These are phyloP conservation scores for Anacardium occidentale DNA, from an alignment of 345 rosid species.

Conservation along the genomic window DNA sequence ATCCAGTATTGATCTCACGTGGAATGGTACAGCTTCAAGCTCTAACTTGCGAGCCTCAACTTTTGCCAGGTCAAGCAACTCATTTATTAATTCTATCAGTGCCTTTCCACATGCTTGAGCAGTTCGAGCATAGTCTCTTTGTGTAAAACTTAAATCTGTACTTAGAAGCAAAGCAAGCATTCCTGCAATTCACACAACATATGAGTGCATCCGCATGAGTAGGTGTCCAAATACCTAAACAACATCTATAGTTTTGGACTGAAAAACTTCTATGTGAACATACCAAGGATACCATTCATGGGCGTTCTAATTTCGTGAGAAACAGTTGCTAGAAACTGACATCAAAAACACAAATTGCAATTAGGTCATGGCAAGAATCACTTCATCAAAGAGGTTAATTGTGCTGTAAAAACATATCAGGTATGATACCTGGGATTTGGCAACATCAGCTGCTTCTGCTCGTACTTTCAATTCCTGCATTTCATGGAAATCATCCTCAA, in stretches of 20 bases:
- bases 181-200: slow-evolving; percentile 41
- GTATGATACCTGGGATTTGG: slow-evolving; percentile 74
- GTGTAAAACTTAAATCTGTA: slow-evolving; percentile 87
- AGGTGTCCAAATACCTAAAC: slow-evolving; percentile 2
- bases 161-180: slow-evolving; percentile 93
- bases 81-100: slow-evolving; percentile 83
- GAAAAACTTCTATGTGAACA: slow-evolving; percentile 9
- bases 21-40: slow-evolving; percentile 79
- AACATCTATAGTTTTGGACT: neutral
- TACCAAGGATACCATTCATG: slow-evolving; percentile 99
- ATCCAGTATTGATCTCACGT: slow-evolving; percentile 78
- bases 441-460: slow-evolving; percentile 99
- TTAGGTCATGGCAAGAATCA: neutral
- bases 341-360: slow-evolving; percentile 19
- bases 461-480: slow-evolving; percentile 79
- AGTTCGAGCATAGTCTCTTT: slow-evolving; percentile 91
- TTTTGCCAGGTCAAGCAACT: slow-evolving; percentile 97
- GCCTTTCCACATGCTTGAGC: slow-evolving; percentile 98
- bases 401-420: neutral
- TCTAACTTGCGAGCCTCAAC: slow-evolving; percentile 95
- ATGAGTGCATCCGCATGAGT: neutral
- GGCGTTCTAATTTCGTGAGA: slow-evolving; percentile 99
- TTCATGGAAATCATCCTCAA: slow-evolving; percentile 80
- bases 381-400: neutral
- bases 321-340: slow-evolving; percentile 93